Conservation (phyloP, 2,329 filamentous ascomycete genomes). For the Neofusicoccum cordaticola region DNA sequence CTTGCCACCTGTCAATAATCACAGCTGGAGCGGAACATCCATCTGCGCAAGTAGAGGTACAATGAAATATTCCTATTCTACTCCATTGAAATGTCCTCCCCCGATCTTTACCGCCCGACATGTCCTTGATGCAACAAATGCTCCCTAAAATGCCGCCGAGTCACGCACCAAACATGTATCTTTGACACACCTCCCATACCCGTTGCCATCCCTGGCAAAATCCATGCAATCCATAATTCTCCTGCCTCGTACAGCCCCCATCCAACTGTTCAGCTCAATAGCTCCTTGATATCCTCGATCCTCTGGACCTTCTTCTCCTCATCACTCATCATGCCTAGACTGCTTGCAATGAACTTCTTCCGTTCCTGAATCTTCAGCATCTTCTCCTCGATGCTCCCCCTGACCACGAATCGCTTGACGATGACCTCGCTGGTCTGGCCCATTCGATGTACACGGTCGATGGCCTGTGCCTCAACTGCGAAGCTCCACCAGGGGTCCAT, state of each 20-base stretch:
- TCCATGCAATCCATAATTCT: too few relatives aligned
- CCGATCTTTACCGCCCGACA: background rate
- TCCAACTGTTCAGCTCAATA: conserved; percentile 59
- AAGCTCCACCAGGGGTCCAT: conserved; percentile 99
- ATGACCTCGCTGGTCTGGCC: conserved; percentile 83
- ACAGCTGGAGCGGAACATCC: too few relatives aligned
- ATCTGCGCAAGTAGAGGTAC: too few relatives aligned
- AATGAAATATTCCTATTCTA: background rate
- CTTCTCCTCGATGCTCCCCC: conserved; percentile 87
- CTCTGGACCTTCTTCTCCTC: conserved; percentile 87
- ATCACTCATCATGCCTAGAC: conserved; percentile 89
- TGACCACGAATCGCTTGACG: conserved; percentile 84
- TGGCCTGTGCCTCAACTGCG: conserved; percentile 92
- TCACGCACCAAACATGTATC: background rate
- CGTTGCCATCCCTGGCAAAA: background rate
- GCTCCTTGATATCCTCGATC: conserved; percentile 90
- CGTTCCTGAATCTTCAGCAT: conserved; percentile 92
- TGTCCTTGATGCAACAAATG: background rate
- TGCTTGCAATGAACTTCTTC: conserved; percentile 97
- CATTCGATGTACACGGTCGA: conserved; percentile 96
- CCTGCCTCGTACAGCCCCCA: background rate
- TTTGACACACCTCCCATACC: background rate
- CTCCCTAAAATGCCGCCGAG: background rate
- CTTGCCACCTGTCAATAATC: too few relatives aligned
- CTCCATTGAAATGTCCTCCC: background rate